Evolutionary conservation across 192 early-diverging fungal genomes (phyloP).

Genomic region (Rhizoclosmatium sp.): DNA sequence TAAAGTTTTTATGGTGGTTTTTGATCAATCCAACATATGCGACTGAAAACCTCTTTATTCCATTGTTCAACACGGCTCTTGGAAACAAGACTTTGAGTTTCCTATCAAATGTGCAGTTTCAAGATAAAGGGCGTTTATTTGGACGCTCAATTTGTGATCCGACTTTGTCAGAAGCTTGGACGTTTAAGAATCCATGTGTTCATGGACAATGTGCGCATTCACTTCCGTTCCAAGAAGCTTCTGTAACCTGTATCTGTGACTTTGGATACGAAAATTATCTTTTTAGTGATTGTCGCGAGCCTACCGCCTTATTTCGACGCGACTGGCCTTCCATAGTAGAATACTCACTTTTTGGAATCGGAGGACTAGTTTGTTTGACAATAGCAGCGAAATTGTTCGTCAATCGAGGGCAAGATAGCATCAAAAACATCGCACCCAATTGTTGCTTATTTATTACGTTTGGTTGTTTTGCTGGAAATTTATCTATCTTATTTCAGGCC

Average conservation of each 20-base stretch:
- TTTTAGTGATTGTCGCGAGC: conserved; percentile 14
- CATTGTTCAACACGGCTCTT: conserved; percentile 1
- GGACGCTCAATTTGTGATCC: conserved; percentile 24
- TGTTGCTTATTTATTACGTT: too few relatives aligned
- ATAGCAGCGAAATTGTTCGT: too few relatives aligned
- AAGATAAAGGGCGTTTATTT: conserved; percentile 5
- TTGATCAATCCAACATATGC: not conserved
- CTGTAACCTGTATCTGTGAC: conserved; percentile 8
- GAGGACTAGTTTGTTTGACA: too few relatives aligned
- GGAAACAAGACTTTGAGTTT: not conserved
- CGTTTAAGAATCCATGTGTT: conserved; percentile 13
- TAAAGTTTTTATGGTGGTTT: conserved; percentile 27
- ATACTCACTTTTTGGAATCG: too few relatives aligned
- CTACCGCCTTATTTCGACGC: too few relatives aligned
- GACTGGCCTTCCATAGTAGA: too few relatives aligned
- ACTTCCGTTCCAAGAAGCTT: conserved; percentile 2
- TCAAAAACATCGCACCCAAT: too few relatives aligned
- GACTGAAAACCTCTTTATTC: not conserved
- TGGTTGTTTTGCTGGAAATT: too few relatives aligned
- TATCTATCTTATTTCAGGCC: too few relatives aligned
- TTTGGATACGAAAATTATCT: conserved; percentile 11
- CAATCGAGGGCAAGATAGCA: too few relatives aligned
- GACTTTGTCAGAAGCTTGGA: not conserved
- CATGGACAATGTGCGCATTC: conserved; percentile 10
- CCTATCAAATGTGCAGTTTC: not conserved